A percentile compares a stretch with the other conserved stretches of the same genome.
Conservation (phyloP, 176 grass and related monocot genomes). For the Saccharum officinarum region DNA sequence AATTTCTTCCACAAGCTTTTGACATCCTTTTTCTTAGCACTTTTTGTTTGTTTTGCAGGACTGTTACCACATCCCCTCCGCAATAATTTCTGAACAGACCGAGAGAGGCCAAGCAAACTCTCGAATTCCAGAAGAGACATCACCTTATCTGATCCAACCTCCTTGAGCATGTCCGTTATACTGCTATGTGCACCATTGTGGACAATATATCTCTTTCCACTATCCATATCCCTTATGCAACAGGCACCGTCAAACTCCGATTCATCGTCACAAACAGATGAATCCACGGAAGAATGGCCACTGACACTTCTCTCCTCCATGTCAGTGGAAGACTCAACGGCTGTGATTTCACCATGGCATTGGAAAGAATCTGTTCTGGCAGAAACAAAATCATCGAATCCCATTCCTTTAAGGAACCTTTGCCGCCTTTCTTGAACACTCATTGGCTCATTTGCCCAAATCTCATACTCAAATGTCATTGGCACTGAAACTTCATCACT, state of each 20-base stretch:
- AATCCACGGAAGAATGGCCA: constrained; percentile 21
- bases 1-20: constrained; percentile 67
- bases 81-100: constrained; percentile 41
- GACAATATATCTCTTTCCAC: constrained; percentile 45
- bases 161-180: constrained; percentile 49
- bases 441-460: constrained; percentile 51
- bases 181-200: constrained; percentile 25
- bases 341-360: constrained; percentile 32
- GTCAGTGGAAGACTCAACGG: background rate
- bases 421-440: constrained; percentile 83
- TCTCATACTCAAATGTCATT: constrained; percentile 42
- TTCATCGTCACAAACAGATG: constrained; percentile 31
- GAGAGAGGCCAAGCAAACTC: constrained; percentile 54
- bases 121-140: constrained; percentile 66
- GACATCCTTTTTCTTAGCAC: constrained; percentile 40
- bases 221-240: constrained; percentile 57
- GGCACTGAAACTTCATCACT: constrained; percentile 32
- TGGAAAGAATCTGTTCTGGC: constrained; percentile 20
- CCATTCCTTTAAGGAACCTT: constrained; percentile 61
- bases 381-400: constrained; percentile 48
- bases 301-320: constrained; percentile 44
- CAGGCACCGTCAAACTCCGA: constrained; percentile 10
- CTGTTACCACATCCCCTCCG: constrained; percentile 17
- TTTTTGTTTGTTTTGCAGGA: background rate
- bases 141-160: constrained; percentile 64